Evolutionary conservation across 805 yeast species (phyloP), one percentile per base, ranked within the genome.

Genomic region (Candida awuae): DNA sequence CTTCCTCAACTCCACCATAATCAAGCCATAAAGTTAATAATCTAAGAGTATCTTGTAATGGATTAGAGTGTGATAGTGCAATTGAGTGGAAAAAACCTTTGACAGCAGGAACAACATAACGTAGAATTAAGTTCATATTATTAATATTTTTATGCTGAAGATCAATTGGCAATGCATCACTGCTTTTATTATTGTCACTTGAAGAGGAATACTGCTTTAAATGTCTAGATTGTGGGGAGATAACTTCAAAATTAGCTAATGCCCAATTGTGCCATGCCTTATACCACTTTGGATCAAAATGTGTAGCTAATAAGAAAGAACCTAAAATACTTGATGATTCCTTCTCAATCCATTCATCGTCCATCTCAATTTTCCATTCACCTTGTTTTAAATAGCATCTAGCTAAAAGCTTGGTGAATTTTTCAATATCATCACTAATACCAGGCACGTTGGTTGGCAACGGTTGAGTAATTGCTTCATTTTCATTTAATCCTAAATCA

Each of bases 201-300:
- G 15, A 22, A 21, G 42, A 49, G 10, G 37, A 41, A 32, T 46
- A 37, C 22, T 44, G 39, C 29, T 47, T 29, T 17, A 51, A 17
- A 38, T 51, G 51, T 21, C 53, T 58, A 0, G 65, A 49, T 32
- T 61, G 60, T 20, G 81, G 67, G 0, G 95, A 82, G 16, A 90
- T 82, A 1, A 90, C 97, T 56, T 92, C 97, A 56, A 88, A 92
- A 59, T 94, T 92, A 1, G 97, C 97, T 54, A 94, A 67, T 0
- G 98, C 98, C 99, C 99, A 92, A 55, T 87, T 90, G 58, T 92
- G 99, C 98, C 98, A 94, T 14, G 97, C 98, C 55, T 94, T 92
- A 54, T 92, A 92, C 96, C 98, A 92, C 18, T 75, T 73, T 26
- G 75, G 70, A 56, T 92, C 97, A 59, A 92, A 90, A 56, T 88